Evolutionary conservation across 2,329 filamentous ascomycete genomes (phyloP), one percentile per base, ranked within the genome.

Genomic region (Hymenoscyphus albidus): DNA sequence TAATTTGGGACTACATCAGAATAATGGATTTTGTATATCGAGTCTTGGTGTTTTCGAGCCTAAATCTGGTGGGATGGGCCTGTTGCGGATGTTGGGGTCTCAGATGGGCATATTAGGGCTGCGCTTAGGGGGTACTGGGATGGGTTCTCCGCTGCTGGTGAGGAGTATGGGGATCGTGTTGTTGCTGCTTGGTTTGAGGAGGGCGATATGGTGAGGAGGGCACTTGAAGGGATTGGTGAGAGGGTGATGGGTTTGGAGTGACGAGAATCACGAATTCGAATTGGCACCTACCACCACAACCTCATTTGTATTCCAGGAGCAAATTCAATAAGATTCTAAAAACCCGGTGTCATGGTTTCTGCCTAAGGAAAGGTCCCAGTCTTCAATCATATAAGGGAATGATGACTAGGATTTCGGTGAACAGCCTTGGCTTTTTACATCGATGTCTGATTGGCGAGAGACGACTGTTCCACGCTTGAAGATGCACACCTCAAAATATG

Each of bases 21-120:
- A 66, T 18, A 68, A 67, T 48, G 64, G 62, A 1, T 68, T 66
- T 55, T 56, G 65, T 32, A 61, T 66, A 44, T 67, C 64, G 10
- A 70, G 67, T 60, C 22, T 68, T 27, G 62, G 62, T 7, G 39
- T 56, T 13, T 70, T 68, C 40, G 58, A 70, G 59, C 65, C 66
- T 2, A 54, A 38, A 42, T 60, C 44, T n/a, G 58, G 51, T 35
- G 64, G 59, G 65, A 60, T 1, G 68, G 67, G 66, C 63, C 54
- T 39, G 59, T 67, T 35, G 58, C 27, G 10, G 65, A 66, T 35
- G 51, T 64, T 2, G 61, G 55, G 3, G 68, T 70, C 40, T 67
- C 61, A 14, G 68, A 62, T 64, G 60, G 58, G n/a, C 56, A 62
- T 12, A 62, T 68, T 27, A 63, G 61, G 42, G 63, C 66, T 14